Base-by-base conservation (phyloP, 129 eudicot genomes). In the Tanacetum coccineum region DNA sequence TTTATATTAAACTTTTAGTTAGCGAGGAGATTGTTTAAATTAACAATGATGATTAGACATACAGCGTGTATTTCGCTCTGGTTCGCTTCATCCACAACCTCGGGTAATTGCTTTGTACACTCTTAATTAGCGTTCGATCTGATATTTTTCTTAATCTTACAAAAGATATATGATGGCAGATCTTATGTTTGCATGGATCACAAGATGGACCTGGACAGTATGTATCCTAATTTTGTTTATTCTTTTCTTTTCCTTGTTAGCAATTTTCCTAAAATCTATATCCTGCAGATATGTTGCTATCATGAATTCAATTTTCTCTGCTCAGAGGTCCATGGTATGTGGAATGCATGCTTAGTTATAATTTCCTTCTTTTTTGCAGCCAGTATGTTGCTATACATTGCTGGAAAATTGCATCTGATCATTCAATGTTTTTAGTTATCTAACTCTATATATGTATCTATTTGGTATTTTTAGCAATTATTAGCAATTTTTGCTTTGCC, bases 131-230 rank as follows among this genome's bases (percentile, higher is more conserved):
- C 2, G 2, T 36, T 36, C 8, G 2, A 36, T 36, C 42, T 36
- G 42, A 36, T 8, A 36, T 36, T 1, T 36, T 36, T 36, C 42
- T 36, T 36, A 36, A 36, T 36, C 42, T 36, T 36, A 36, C 42
- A 36, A 36, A 36, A 10, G 47, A 66, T 53, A 39, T 59, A 73
- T 74, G 48, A 69, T 81, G 75, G 73, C 96, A 91, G 98, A 91
- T 91, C 67, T 70, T 91, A 72, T 87, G 98, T 71, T 79, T 91
- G 75, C 98, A 91, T 73, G 98, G 98, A 81, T 91, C 98, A 60
- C 96, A 95, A 45, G 98, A 91, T 80, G 98, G 98, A 70, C 96
- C 98, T 42, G 95, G 91, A 68, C 98, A 91, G 98, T 90, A 87
- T 50, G 95, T 80, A 62, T 26, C 50, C 53, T 47, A 21, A 51